Conservation (phyloP, 345 rosid genomes). For the Citrus sp. region DNA sequence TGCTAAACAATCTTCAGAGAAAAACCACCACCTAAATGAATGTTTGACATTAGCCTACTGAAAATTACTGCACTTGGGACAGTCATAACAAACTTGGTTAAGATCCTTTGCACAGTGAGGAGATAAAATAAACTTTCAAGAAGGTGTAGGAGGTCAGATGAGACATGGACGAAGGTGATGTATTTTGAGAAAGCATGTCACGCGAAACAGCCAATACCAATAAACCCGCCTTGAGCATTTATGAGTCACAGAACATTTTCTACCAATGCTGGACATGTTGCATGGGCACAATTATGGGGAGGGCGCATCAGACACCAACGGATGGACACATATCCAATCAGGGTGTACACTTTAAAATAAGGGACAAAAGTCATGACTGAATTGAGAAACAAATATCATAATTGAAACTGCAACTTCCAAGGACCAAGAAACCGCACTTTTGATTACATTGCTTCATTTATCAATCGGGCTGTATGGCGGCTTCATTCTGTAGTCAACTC, state of each 20-base stretch:
- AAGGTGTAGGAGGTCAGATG: background rate
- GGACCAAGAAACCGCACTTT: background rate
- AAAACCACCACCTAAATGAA: background rate
- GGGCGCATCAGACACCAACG: background rate
- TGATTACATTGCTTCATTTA: background rate
- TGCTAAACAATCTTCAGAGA: background rate
- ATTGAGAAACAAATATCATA: background rate
- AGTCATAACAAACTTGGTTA: background rate
- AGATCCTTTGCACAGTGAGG: background rate
- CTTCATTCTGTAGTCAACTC: background rate
- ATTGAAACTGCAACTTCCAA: background rate
- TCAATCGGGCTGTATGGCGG: background rate
- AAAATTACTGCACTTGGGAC: background rate
- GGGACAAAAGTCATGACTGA: background rate
- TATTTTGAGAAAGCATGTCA: background rate
- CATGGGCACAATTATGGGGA: background rate
- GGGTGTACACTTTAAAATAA: background rate
- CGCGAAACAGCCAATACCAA: background rate
- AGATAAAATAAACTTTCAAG: too few relatives aligned
- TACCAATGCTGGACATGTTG: background rate
- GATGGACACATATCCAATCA: background rate
- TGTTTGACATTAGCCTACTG: background rate
- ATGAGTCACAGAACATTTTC: background rate
- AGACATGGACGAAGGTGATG: background rate
- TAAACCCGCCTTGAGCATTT: background rate